These are phyloP conservation scores for Astrothelium macrocarpum DNA, from an alignment of 495 filamentous ascomycete species.

Conservation along the genomic window DNA sequence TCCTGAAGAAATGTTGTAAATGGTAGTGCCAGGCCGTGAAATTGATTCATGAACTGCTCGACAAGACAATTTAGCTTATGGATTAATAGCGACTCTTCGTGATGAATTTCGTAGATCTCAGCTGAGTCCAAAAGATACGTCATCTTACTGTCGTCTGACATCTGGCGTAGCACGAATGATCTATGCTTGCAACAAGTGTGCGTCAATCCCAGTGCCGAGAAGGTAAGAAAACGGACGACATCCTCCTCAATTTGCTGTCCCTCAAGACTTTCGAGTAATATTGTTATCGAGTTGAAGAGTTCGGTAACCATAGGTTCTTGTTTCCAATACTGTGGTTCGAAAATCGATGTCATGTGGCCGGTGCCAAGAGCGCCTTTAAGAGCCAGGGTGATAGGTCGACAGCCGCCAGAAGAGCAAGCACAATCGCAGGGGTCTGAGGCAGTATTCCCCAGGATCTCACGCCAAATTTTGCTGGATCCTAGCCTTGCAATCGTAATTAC, in stretches of 20 bases:
- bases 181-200: slow-evolving; percentile 1
- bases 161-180: no score
- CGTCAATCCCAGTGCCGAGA: neutral
- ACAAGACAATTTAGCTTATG: neutral
- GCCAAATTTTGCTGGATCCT: neutral
- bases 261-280: neutral
- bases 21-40: neutral
- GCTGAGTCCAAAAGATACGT: neutral
- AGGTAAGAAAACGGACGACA: neutral
- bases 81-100: neutral
- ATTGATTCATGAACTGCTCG: neutral
- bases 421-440: neutral
- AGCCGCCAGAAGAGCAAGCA: neutral
- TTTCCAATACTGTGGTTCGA: neutral
- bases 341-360: neutral
- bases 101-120: neutral
- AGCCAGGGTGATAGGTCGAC: neutral
- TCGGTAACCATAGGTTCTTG: neutral
- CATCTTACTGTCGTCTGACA: no score
- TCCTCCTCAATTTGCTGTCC: neutral
- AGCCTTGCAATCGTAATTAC: neutral
- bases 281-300: neutral
- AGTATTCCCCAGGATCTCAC: neutral
- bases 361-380: neutral
- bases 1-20: neutral